These are phyloP conservation scores for Leccinum variabile DNA, from an alignment of 1,284 basidiomycete genomes.

Conservation along the genomic window DNA sequence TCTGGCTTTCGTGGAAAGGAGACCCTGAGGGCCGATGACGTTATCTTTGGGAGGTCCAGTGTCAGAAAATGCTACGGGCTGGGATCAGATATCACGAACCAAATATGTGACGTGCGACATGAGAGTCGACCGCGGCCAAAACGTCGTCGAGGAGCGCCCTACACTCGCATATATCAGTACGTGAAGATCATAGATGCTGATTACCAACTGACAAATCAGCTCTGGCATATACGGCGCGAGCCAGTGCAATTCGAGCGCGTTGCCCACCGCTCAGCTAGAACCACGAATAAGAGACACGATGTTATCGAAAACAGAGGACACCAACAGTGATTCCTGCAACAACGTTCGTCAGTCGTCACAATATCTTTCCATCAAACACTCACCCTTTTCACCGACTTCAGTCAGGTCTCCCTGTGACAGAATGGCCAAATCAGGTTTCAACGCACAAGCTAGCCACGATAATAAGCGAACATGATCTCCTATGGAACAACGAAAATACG, in stretches of 20 bases:
- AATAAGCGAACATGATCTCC: not conserved
- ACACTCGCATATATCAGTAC: not conserved
- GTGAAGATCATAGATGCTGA: not conserved
- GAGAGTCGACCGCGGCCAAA: constrained; percentile 65
- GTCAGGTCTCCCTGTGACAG: constrained; percentile 73
- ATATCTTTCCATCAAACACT: not conserved
- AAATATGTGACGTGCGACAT: constrained; percentile 68
- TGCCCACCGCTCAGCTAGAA: constrained; percentile 54
- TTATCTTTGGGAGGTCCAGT: constrained; percentile 52
- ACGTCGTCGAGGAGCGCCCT: constrained; percentile 39
- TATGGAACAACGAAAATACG: not conserved
- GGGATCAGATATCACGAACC: constrained; percentile 39
- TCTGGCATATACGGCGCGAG: constrained; percentile 49
- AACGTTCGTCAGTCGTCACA: constrained; percentile 37
- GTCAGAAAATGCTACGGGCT: not conserved
- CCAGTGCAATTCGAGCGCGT: constrained; percentile 59
- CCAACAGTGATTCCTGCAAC: constrained; percentile 33
- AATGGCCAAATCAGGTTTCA: constrained; percentile 77
- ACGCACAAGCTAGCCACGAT: constrained; percentile 71
- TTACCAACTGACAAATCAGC: constrained; percentile 47
- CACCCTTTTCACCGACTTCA: constrained; percentile 64
- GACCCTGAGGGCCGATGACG: constrained; percentile 86
- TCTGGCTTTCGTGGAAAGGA: constrained; percentile 86
- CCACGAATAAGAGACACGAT: not conserved
- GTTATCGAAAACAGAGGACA: not conserved